These are phyloP conservation scores for Cercospora citrullina DNA, from an alignment of 2,329 filamentous ascomycete genomes.

Conservation along the genomic window DNA sequence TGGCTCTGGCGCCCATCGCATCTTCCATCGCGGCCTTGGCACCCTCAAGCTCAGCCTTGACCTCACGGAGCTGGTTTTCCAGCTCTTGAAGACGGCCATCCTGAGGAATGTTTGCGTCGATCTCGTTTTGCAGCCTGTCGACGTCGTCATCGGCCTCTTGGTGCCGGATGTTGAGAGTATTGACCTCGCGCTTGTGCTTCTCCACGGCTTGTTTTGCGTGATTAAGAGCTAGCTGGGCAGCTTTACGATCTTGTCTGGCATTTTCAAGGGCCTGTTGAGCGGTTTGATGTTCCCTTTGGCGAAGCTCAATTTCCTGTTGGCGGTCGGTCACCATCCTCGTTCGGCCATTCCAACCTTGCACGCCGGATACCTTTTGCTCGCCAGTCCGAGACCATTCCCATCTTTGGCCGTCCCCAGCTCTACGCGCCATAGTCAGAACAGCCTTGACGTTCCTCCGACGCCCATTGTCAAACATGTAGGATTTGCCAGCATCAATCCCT, in stretches of 20 bases:
- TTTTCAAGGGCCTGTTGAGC: constrained; percentile 52
- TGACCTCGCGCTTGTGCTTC: constrained; percentile 51
- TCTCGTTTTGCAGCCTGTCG: constrained; percentile 65
- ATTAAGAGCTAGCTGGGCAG: constrained; percentile 52
- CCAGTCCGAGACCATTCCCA: constrained; percentile 54
- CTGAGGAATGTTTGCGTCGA: constrained; percentile 59
- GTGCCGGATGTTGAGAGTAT: constrained; percentile 55
- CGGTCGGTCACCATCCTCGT: constrained; percentile 58
- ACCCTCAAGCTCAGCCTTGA: constrained; percentile 49
- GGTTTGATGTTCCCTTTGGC: constrained; percentile 43
- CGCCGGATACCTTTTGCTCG: constrained; percentile 54
- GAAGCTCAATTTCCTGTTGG: constrained; percentile 39
- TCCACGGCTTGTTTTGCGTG: constrained; percentile 52
- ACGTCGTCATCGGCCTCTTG: constrained; percentile 64
- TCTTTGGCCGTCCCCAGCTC: constrained; percentile 58
- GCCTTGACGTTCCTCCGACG: constrained; percentile 65
- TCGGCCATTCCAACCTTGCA: constrained; percentile 54
- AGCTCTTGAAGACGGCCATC: constrained; percentile 57
- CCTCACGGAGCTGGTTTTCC: constrained; percentile 57
- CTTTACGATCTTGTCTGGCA: constrained; percentile 52
- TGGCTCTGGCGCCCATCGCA: constrained; percentile 47
- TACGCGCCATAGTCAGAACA: constrained; percentile 65
- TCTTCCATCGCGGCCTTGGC: constrained; percentile 52
- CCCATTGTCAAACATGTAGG: constrained; percentile 63
- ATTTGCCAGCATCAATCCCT: constrained; percentile 64